Conservation (phyloP, 1,284 basidiomycete species). For the Coniferiporia sulphurascens region DNA sequence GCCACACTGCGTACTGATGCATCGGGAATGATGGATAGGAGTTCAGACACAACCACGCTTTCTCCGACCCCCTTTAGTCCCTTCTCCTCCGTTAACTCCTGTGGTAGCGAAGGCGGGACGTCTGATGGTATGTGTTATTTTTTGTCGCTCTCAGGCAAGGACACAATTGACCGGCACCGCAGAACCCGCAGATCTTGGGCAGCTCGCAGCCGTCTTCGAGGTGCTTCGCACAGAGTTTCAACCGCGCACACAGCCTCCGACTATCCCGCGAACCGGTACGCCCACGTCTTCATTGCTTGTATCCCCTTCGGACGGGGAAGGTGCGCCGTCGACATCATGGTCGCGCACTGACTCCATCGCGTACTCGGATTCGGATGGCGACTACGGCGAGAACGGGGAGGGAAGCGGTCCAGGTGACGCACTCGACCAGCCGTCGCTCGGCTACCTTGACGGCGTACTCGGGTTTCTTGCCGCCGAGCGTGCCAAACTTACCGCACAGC, state of each 20-base stretch:
- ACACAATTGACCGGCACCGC: conserved; percentile 12
- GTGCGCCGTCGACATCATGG: conserved; percentile 13
- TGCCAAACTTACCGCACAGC: conserved; percentile 44
- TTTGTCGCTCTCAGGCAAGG: conserved; percentile 1
- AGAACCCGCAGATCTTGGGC: conserved; percentile 74
- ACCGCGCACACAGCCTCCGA: conserved; percentile 25
- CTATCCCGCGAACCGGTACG: conserved; percentile 21
- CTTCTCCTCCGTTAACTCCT: conserved; percentile 35
- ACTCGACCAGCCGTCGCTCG: conserved; percentile 47
- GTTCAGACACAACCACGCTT: conserved; percentile 34
- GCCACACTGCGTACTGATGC: neutral
- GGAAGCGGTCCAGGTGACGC: neutral
- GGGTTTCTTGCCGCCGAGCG: conserved; percentile 64
- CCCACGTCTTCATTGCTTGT: conserved; percentile 15
- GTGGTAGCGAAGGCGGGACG: conserved; percentile 51
- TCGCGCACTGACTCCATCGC: neutral
- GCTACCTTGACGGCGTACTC: conserved; percentile 58
- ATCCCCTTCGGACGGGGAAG: conserved; percentile 15
- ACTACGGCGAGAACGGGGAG: conserved; percentile 9
- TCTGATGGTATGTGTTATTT: conserved; percentile 50
- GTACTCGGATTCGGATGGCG: conserved; percentile 10
- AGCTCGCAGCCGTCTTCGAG: conserved; percentile 66
- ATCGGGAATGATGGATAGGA: conserved; percentile 13
- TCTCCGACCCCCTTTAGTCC: conserved; percentile 46
- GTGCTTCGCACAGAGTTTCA: conserved; percentile 54